phyloP scores from a whole-genome alignment of 805 yeast species.

The Trichomonascus vanleenenianus region DNA sequence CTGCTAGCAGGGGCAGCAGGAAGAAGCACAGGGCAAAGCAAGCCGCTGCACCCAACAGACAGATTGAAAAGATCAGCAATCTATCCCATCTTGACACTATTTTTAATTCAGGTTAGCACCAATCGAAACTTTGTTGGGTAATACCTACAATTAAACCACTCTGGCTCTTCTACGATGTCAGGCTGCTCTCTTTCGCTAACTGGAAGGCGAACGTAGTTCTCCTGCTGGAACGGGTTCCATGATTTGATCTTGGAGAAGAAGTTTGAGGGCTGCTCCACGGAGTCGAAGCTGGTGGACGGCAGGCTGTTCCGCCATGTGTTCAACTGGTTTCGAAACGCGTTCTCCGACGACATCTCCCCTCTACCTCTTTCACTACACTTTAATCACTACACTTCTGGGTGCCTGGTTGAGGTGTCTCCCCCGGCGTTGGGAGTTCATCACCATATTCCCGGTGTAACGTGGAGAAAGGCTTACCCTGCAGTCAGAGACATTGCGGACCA shows the following conservation, averaged over 20 bases:
- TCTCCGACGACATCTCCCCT: constrained; percentile 15
- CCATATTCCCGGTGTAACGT: too few species aligned
- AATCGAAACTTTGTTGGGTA: not conserved
- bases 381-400: too few species aligned
- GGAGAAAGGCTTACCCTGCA: too few species aligned
- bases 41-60: constrained; percentile 66
- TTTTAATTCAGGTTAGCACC: not conserved
- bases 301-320: constrained; percentile 23
- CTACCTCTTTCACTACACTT: too few species aligned
- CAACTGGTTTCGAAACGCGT: constrained; percentile 29
- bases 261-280: constrained; percentile 7
- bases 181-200: constrained; percentile 14
- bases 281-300: constrained; percentile 9
- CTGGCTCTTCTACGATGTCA: constrained; percentile 30
- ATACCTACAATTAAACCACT: constrained; percentile 28
- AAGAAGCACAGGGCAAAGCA: constrained; percentile 79
- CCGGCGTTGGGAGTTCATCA: too few species aligned
- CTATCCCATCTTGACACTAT: constrained; percentile 65
- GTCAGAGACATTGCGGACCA: too few species aligned
- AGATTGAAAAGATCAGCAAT: constrained; percentile 65
- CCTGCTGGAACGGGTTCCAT: constrained; percentile 24
- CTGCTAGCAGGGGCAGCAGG: constrained; percentile 79
- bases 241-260: constrained; percentile 20
- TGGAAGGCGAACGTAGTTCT: constrained; percentile 17
- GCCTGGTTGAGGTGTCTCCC: too few species aligned